A percentile compares a stretch with the other conserved stretches of the same genome.
Conservation (phyloP, 768 basidiomycete genomes). For the Grammothele lineata region DNA sequence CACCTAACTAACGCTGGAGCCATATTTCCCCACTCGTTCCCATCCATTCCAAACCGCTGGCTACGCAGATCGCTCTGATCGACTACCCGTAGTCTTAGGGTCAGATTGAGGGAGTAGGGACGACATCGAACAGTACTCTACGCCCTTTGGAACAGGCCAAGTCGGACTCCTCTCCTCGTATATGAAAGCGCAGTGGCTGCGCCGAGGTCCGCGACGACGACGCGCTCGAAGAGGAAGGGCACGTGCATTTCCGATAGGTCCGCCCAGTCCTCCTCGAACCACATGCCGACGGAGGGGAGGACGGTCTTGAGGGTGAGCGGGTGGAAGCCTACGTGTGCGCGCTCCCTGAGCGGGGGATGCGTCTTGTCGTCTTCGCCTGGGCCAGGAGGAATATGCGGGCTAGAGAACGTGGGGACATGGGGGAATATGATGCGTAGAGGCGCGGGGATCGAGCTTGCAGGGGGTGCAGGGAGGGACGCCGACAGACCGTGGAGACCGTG, state of each 20-base stretch:
- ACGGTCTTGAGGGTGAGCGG: conserved; percentile 44
- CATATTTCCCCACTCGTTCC: too few relatives aligned
- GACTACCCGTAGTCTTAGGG: too few relatives aligned
- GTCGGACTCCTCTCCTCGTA: too few relatives aligned
- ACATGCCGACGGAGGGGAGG: conserved; percentile 27
- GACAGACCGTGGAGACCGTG: conserved; percentile 19
- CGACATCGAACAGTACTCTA: too few relatives aligned
- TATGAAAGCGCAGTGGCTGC: too few relatives aligned
- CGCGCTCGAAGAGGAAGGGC: conserved; percentile 71
- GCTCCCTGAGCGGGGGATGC: conserved; percentile 30
- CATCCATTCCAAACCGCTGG: too few relatives aligned
- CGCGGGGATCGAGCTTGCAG: conserved; percentile 32
- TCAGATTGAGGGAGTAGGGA: too few relatives aligned
- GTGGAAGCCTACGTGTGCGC: conserved; percentile 56
- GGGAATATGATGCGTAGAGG: conserved; percentile 78
- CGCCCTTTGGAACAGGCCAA: too few relatives aligned
- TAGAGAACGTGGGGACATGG: conserved; percentile 56
- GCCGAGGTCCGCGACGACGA: conserved; percentile 74
- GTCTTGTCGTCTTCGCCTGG: conserved; percentile 14
- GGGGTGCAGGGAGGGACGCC: conserved; percentile 7
- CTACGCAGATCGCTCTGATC: too few relatives aligned
- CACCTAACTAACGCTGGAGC: too few relatives aligned
- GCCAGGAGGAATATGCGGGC: conserved; percentile 31
- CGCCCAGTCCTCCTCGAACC: conserved; percentile 73
- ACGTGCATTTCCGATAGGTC: conserved; percentile 66